Conservation (phyloP, 2,329 filamentous ascomycete genomes). For the Ramularia collo-cygni region DNA sequence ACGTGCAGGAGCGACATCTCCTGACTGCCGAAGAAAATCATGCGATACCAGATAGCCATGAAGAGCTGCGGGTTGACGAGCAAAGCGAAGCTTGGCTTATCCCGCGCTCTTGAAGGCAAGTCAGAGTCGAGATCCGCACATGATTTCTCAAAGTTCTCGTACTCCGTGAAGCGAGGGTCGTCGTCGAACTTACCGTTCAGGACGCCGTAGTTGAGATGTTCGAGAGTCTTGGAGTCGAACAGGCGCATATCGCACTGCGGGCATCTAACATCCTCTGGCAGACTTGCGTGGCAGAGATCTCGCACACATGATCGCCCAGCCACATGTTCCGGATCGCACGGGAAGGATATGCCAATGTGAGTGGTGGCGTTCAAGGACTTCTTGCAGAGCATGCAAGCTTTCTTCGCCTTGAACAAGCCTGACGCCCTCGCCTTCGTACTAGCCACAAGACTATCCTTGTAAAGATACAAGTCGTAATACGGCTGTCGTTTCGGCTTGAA, state of each 20-base stretch:
- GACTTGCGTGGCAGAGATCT: neutral
- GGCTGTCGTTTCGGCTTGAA: constrained; percentile 3
- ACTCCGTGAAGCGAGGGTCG: constrained; percentile 10
- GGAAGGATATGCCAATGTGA: neutral
- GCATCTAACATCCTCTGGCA: constrained; percentile 1
- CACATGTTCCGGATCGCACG: constrained; percentile 5
- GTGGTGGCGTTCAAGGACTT: neutral
- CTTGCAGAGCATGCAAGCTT: constrained; percentile 1
- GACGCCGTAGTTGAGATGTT: constrained; percentile 1
- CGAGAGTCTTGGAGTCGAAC: constrained; percentile 7
- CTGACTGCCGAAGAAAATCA: no score
- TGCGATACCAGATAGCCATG: no score
- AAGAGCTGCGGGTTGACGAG: no score
- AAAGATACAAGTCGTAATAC: neutral
- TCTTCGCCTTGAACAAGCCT: neutral
- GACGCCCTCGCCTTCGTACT: neutral
- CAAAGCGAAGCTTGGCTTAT: no score
- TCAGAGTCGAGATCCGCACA: constrained; percentile 11
- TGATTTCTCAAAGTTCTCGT: constrained; percentile 13
- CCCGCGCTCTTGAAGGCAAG: no score
- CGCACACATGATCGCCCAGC: constrained; percentile 2
- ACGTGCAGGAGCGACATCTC: no score
- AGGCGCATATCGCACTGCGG: constrained; percentile 1
- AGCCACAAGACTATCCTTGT: neutral
- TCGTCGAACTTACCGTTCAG: constrained; percentile 3